phyloP scores from a whole-genome alignment of 2,329 filamentous ascomycete genomes.

The Xylaria sp. region DNA sequence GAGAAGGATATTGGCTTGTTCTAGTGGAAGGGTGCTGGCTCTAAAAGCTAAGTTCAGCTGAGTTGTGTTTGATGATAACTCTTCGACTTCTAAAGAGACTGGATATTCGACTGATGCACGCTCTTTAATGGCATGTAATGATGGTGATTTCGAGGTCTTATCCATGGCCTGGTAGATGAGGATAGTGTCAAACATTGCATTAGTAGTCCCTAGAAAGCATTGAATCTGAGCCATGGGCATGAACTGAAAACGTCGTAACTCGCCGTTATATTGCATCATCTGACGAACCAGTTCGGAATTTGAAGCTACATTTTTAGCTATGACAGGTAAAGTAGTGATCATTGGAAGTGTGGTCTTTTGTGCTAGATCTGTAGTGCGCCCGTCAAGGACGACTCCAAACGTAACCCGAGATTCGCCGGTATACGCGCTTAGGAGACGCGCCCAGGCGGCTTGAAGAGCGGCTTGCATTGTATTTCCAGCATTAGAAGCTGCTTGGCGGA shows the following conservation, averaged over 20 bases:
- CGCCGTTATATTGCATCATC: constrained; percentile 74
- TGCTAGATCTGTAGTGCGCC: constrained; percentile 71
- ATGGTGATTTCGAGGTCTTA: constrained; percentile 40
- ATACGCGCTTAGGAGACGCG: constrained; percentile 78
- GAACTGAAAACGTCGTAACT: constrained; percentile 76
- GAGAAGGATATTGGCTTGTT: constrained; percentile 76
- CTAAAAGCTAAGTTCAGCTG: constrained; percentile 74
- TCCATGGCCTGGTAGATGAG: constrained; percentile 80
- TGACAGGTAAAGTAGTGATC: constrained; percentile 81
- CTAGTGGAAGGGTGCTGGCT: constrained; percentile 70
- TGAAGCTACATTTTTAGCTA: constrained; percentile 64
- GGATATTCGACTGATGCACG: constrained; percentile 79
- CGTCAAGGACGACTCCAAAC: constrained; percentile 85
- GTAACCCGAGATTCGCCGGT: constrained; percentile 78
- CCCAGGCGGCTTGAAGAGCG: constrained; percentile 81
- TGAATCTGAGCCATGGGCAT: constrained; percentile 78
- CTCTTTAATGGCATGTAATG: constrained; percentile 74
- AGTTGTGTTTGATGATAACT: constrained; percentile 60
- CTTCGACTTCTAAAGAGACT: constrained; percentile 82
- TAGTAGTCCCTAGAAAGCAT: constrained; percentile 73
- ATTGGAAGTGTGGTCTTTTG: constrained; percentile 77
- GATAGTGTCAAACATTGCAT: constrained; percentile 82
- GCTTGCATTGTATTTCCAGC: constrained; percentile 80
- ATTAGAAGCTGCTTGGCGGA: constrained; percentile 67
- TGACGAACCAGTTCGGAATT: constrained; percentile 68